A percentile compares a stretch with the other conserved stretches of the same genome.
phyloP scores from a whole-genome alignment of 352 stramenopile genomes.

The Pythium monospermum region DNA sequence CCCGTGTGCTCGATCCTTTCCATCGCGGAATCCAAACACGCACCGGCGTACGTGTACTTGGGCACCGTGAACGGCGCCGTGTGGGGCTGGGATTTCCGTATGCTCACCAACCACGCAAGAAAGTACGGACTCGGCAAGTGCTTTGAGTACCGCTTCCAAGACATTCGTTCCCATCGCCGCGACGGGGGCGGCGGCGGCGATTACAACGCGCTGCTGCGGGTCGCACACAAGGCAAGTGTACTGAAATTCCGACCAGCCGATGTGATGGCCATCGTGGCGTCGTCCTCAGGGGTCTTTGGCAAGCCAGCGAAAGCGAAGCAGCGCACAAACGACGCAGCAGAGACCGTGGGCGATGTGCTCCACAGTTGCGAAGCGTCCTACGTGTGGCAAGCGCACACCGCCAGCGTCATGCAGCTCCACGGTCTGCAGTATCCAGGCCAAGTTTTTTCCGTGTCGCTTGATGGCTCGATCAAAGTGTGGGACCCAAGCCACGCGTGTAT shows the following conservation, averaged over 20 bases:
- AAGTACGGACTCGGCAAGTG: constrained; percentile 6
- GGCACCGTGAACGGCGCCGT: constrained; percentile 3
- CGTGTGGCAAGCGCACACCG: constrained; percentile 40
- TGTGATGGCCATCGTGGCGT: neutral
- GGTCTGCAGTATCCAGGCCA: constrained; percentile 33
- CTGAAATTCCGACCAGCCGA: constrained; percentile 22
- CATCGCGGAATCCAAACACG: constrained; percentile 11
- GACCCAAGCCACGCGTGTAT: constrained; percentile 31
- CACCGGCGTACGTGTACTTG: constrained; percentile 7
- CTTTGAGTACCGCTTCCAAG: constrained; percentile 18
- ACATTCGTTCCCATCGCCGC: too few relatives aligned
- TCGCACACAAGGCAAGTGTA: constrained; percentile 28
- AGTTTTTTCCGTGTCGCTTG: constrained; percentile 42
- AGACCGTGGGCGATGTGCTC: too few relatives aligned
- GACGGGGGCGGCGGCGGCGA: neutral
- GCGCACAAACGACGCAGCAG: too few relatives aligned
- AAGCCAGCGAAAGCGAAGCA: too few relatives aligned
- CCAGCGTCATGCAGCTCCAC: constrained; percentile 30
- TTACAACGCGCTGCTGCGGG: constrained; percentile 27
- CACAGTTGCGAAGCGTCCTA: constrained; percentile 23
- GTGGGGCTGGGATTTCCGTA: constrained; percentile 25
- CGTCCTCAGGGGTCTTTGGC: neutral
- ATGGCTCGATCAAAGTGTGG: constrained; percentile 50
- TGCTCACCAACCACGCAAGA: constrained; percentile 15
- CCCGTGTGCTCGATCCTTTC: constrained; percentile 28